Evolutionary conservation across 371 early-diverging fungal species (phyloP), one percentile per base, ranked within the genome.

Genomic region (Mortierella sp.): DNA sequence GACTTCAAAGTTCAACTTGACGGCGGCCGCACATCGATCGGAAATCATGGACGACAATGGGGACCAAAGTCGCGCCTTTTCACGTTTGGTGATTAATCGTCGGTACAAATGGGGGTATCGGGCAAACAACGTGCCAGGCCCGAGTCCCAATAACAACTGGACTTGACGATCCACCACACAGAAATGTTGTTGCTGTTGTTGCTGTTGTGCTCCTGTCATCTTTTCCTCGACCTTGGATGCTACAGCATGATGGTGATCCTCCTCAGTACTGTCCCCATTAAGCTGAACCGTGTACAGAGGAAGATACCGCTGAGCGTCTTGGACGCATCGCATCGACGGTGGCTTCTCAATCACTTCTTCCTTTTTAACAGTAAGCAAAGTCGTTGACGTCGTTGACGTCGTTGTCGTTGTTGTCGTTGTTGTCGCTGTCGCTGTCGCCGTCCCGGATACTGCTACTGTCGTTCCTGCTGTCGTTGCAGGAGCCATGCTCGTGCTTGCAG

Each of bases 1-100:
- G 1, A 62, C 64, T 53, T 75, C 76, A 45, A 64, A 75, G 61
- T 71, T 64, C 30, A 73, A 43, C 51, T 82, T 69, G 21, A 70
- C 64, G 1, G 82, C 75, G 1, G 80, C 66, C 11, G 80, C 72
- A 64, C 87, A 83, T 4, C 82, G 68, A 11, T 75, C 84, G 28
- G 83, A 83, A 14, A 92, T 76, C 92, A 92, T 92, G 11, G 84
- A 84, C 0, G 91, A 84, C 15, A 92, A 63, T 0, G 92, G 92
- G 29, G 86, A 87, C 92, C 92, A 92, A 21, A 92, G 74, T n/a
- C 89, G 87, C 51, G 89, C 89, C 74, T 92, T 90, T 55, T 92
- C 91, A 3, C 82, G 80, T 7, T 62, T 63, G 2, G 83, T 84
- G n/a, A 91, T 80, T 26, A 72, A 64, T 26, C 89, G 85, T 29